Evolutionary conservation across 352 stramenopile species (phyloP).

Genomic region (Globisporangium okanoganense): DNA sequence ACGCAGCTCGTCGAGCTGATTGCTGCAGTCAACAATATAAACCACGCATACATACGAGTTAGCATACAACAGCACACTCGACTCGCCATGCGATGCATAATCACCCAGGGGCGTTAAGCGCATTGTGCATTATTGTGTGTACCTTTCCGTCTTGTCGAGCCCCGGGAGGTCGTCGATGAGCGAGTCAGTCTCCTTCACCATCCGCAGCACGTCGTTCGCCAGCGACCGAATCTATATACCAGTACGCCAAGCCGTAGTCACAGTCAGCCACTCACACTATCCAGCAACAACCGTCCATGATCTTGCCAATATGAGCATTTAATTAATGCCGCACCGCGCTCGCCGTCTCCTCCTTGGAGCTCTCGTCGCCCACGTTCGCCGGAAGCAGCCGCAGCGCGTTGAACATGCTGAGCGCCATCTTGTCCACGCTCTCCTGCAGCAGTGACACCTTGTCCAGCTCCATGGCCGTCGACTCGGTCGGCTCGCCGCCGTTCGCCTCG

Average conservation of each 20-base stretch:
- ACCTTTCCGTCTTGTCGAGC: constrained; percentile 80
- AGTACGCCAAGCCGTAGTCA: neutral
- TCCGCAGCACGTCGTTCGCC: constrained; percentile 71
- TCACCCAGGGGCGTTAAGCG: neutral
- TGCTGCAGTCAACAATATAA: constrained; percentile 20
- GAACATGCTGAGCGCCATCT: constrained; percentile 87
- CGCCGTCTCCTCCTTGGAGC: constrained; percentile 51
- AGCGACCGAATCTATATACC: constrained; percentile 60
- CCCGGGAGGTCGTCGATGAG: constrained; percentile 80
- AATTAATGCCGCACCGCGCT: constrained; percentile 28
- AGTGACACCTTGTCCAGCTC: constrained; percentile 75
- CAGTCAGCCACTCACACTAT: neutral
- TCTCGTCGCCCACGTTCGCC: constrained; percentile 39
- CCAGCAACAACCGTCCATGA: neutral
- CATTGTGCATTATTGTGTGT: constrained; percentile 2
- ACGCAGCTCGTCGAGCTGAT: constrained; percentile 77
- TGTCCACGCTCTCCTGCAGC: constrained; percentile 83
- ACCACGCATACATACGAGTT: neutral
- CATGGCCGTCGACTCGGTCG: constrained; percentile 14
- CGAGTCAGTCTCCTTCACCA: constrained; percentile 73
- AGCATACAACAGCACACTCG: neutral
- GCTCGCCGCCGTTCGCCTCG: constrained; percentile 15
- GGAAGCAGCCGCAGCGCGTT: constrained; percentile 79
- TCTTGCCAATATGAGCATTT: neutral
- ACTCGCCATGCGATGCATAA: neutral